Evolutionary conservation across 306 rosid genomes (phyloP).

Genomic region (Lotus japonicus): DNA sequence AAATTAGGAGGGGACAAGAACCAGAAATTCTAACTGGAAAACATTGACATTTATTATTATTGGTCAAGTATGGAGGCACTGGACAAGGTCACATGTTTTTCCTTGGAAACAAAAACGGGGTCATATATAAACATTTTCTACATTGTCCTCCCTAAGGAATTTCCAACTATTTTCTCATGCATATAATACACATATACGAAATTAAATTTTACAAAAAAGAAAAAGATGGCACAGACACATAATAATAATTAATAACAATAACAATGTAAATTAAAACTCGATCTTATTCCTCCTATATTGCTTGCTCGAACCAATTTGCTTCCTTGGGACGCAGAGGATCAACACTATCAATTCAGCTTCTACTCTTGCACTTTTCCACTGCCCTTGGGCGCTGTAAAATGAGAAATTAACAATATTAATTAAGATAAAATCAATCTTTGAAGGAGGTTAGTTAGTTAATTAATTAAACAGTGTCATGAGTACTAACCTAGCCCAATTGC

Average conservation of each 20-base stretch:
- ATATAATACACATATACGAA: conserved; percentile 26
- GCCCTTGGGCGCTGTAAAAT: conserved; percentile 80
- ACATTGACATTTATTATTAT: conserved; percentile 19
- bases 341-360: conserved; percentile 29
- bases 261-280: background rate
- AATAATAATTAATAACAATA: background rate
- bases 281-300: conserved; percentile 31
- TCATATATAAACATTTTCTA: conserved; percentile 59
- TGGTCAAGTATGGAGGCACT: conserved; percentile 17
- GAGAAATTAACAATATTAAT: background rate
- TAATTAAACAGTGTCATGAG: too few relatives aligned
- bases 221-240: conserved; percentile 32
- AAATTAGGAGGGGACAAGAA: conserved; percentile 9
- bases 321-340: conserved; percentile 3
- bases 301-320: conserved; percentile 33
- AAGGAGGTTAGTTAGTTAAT: background rate
- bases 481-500: conserved; percentile 73
- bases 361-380: conserved; percentile 76
- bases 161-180: conserved; percentile 45
- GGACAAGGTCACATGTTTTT: background rate
- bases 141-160: conserved; percentile 47
- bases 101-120: conserved; percentile 25
- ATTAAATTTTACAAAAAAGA: background rate
- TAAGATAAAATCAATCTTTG: background rate
- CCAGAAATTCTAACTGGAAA: conserved; percentile 2